Evolutionary conservation across 257 asterid genomes (phyloP).

Genomic region (Sherardia arvensis): DNA sequence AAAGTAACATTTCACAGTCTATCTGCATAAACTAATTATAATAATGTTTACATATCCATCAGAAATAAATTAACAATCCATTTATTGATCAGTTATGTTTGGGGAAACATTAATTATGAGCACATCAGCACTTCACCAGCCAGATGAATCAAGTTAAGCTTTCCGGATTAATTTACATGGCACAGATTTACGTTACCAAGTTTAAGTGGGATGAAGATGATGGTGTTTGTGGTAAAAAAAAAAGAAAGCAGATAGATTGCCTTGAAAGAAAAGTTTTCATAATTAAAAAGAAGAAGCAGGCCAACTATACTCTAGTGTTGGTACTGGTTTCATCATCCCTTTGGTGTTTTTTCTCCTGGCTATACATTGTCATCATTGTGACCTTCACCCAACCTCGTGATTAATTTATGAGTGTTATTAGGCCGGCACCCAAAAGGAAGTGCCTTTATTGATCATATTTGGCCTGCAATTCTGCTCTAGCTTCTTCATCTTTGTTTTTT

Average conservation of each 20-base stretch:
- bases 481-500: not conserved
- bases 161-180: not conserved
- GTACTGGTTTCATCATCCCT: not conserved
- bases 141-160: not conserved
- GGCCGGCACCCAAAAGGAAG: not conserved
- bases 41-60: not conserved
- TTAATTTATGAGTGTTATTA: not conserved
- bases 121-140: not conserved
- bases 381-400: not conserved
- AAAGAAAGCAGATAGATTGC: slow-evolving; percentile 6
- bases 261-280: slow-evolving; percentile 27
- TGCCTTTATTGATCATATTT: not conserved
- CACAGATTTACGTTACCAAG: not conserved
- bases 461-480: not conserved
- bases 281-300: slow-evolving; percentile 10
- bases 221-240: not conserved
- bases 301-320: not conserved
- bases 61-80: too few relatives aligned
- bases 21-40: too few relatives aligned
- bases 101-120: not conserved
- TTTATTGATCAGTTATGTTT: not conserved
- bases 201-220: not conserved
- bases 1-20: not conserved
- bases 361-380: slow-evolving; percentile 9
- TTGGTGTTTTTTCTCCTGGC: not conserved